A percentile compares a stretch with the other conserved stretches of the same genome.
Evolutionary conservation across 805 yeast genomes (phyloP).

Genomic region (Ogataea glucozyma): DNA sequence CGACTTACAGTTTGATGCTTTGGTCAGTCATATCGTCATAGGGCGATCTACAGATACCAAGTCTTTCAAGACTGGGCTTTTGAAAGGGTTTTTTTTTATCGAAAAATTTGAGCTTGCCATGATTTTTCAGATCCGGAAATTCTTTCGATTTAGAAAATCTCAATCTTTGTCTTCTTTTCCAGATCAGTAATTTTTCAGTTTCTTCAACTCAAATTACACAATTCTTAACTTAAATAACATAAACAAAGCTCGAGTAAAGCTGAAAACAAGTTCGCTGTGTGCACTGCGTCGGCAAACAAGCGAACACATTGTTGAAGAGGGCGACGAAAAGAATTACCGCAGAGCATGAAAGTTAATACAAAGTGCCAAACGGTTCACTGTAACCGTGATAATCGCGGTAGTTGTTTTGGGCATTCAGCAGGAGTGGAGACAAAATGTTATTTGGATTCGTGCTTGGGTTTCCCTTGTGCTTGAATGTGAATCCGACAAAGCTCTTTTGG

Average conservation of each 20-base stretch:
- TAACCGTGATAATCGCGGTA: slow-evolving; percentile 27
- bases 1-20: slow-evolving; percentile 8
- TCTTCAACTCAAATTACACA: no score
- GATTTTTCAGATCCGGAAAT: no score
- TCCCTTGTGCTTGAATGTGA: slow-evolving; percentile 86
- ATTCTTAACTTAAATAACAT: not conserved
- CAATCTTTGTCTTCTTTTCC: no score
- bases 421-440: slow-evolving; percentile 36
- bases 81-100: no score
- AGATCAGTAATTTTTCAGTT: no score
- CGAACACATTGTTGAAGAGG: slow-evolving; percentile 2
- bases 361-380: slow-evolving; percentile 39
- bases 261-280: slow-evolving; percentile 1
- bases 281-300: slow-evolving; percentile 3
- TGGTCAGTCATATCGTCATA: not conserved
- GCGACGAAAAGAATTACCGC: slow-evolving; percentile 3
- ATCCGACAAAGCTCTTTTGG: slow-evolving; percentile 83
- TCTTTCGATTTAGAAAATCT: not conserved
- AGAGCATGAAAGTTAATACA: slow-evolving; percentile 27
- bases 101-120: no score
- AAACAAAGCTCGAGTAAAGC: slow-evolving; percentile 1
- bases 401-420: slow-evolving; percentile 27
- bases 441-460: slow-evolving; percentile 51
- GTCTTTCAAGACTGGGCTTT: no score
- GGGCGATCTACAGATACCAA: no score